Conservation (phyloP, 768 basidiomycete genomes). For the Paxillus involutus region DNA sequence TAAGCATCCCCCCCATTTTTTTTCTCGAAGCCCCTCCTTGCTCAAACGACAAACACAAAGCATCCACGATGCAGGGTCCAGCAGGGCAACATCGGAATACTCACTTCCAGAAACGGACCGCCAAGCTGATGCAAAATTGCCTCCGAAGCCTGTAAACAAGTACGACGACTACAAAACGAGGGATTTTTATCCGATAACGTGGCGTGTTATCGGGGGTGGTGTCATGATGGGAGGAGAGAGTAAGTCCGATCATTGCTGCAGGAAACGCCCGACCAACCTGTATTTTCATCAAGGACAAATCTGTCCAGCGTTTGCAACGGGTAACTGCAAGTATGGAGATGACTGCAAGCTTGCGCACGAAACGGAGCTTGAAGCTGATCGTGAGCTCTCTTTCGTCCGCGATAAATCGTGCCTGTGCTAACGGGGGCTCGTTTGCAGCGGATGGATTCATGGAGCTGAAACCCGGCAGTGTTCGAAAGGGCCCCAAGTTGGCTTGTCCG, state of each 20-base stretch:
- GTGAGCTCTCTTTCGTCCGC: conserved; percentile 14
- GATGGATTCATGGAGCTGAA: conserved; percentile 17
- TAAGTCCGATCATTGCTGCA: conserved; percentile 12
- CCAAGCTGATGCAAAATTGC: conserved; percentile 14
- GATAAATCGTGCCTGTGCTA: background rate
- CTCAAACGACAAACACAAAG: conserved; percentile 25
- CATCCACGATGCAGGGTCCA: conserved; percentile 40
- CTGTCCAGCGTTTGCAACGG: conserved; percentile 23
- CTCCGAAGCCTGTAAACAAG: conserved; percentile 25
- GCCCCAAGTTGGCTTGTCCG: background rate
- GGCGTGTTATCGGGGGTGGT: conserved; percentile 79
- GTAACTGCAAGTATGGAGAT: conserved; percentile 25
- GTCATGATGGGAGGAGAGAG: conserved; percentile 57
- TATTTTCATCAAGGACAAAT: conserved; percentile 18
- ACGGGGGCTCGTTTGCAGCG: conserved; percentile 1
- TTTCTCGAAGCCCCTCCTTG: background rate
- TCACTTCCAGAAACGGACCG: conserved; percentile 1
- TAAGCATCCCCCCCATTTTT: conserved; percentile 29
- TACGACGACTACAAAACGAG: conserved; percentile 41
- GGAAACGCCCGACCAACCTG: background rate
- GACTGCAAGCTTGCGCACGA: conserved; percentile 32
- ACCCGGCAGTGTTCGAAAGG: background rate
- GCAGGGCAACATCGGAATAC: background rate
- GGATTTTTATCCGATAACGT: conserved; percentile 63
- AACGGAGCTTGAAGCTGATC: conserved; percentile 19